These are phyloP conservation scores for Neopestalotiopsis clavispora DNA, from an alignment of 2,329 filamentous ascomycete species.

Conservation along the genomic window DNA sequence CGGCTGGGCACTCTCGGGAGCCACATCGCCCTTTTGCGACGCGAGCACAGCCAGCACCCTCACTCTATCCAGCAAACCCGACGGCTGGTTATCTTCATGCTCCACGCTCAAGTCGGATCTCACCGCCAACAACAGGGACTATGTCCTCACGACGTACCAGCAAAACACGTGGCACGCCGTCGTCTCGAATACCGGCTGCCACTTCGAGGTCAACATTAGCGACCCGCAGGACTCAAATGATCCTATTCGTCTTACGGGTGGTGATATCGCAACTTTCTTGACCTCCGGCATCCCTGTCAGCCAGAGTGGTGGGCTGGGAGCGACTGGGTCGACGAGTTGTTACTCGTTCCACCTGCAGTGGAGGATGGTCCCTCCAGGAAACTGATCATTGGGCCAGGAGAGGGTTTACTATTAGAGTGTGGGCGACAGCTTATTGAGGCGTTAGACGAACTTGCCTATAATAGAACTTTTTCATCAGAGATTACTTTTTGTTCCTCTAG, in stretches of 20 bases:
- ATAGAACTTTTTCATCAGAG: too few species aligned
- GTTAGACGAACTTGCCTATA: too few species aligned
- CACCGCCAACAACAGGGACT: not conserved
- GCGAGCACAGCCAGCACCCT: not conserved
- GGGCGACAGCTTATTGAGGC: too few species aligned
- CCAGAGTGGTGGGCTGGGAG: constrained; percentile 4
- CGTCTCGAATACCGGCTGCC: not conserved
- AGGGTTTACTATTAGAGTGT: too few species aligned
- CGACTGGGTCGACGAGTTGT: constrained; percentile 14
- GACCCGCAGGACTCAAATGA: constrained; percentile 6
- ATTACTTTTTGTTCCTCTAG: too few species aligned
- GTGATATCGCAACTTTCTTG: constrained; percentile 9
- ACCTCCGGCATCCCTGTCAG: not conserved
- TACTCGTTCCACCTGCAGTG: constrained; percentile 9
- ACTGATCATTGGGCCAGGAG: not conserved
- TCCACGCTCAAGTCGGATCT: not conserved
- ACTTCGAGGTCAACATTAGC: constrained; percentile 14
- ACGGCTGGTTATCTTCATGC: constrained; percentile 9
- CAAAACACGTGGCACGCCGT: constrained; percentile 8
- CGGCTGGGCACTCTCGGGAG: constrained; percentile 8
- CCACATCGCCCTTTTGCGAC: not conserved
- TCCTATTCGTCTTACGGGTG: not conserved
- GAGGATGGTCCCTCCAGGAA: constrained; percentile 16
- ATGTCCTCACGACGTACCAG: constrained; percentile 12
- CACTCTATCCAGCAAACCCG: not conserved